Evolutionary conservation across 169 alveolate genomes (phyloP).

Genomic region (Perkinsus marinus): DNA sequence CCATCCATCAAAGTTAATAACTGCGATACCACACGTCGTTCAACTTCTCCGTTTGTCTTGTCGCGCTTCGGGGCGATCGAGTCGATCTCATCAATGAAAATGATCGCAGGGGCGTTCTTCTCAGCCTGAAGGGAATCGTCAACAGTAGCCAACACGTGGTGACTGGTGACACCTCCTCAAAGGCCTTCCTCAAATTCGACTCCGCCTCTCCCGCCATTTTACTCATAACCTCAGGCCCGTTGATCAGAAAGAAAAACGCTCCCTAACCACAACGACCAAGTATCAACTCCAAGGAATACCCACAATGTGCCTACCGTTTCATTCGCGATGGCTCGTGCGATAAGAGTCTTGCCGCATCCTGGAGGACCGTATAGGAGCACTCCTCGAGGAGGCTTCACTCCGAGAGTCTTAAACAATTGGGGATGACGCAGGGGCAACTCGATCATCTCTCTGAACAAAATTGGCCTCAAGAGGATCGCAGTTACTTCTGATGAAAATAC

Average conservation of each 20-base stretch:
- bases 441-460: conserved; percentile 76
- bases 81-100: conserved; percentile 98
- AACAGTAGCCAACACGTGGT: neutral
- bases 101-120: conserved; percentile 97
- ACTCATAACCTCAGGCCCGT: conserved; percentile 96
- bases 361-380: conserved; percentile 99
- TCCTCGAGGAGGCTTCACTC: conserved; percentile 99
- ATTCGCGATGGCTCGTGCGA: conserved; percentile 99
- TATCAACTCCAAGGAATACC: too few relatives aligned
- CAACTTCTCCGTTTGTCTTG: conserved; percentile 99
- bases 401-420: conserved; percentile 92
- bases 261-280: conserved; percentile 53
- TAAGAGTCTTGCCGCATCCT: conserved; percentile 98
- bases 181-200: conserved; percentile 89
- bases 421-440: conserved; percentile 98
- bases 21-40: conserved; percentile 97
- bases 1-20: conserved; percentile 98
- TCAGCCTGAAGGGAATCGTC: conserved; percentile 54
- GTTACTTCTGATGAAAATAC: conserved; percentile 36
- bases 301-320: conserved; percentile 53
- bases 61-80: conserved; percentile 99
- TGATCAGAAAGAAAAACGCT: conserved; percentile 87
- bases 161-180: conserved; percentile 53
- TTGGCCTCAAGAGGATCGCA: neutral
- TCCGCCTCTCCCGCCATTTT: conserved; percentile 99